Conservation (phyloP, 192 early-diverging fungal species). For the Thamnidium elegans region DNA sequence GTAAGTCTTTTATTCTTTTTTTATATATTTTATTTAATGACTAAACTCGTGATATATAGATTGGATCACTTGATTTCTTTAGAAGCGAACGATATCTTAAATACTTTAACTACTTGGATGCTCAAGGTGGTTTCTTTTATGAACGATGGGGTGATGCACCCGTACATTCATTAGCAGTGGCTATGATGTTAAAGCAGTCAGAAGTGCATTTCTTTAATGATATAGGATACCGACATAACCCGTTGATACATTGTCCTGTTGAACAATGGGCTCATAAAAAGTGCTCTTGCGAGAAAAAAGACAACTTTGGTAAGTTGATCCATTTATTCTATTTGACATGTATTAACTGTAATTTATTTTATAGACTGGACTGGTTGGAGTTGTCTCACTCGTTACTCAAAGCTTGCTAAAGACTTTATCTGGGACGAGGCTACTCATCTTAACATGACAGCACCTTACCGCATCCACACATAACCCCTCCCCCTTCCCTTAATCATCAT, state of each 20-base stretch:
- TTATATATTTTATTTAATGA: slow-evolving; percentile 67
- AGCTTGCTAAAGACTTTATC: slow-evolving; percentile 5
- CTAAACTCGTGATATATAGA: slow-evolving; percentile 44
- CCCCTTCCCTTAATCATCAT: too few relatives aligned
- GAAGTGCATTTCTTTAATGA: slow-evolving; percentile 39
- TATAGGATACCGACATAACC: slow-evolving; percentile 31
- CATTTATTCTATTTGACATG: background rate
- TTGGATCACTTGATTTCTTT: slow-evolving; percentile 57
- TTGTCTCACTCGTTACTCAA: slow-evolving; percentile 10
- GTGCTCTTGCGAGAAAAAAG: slow-evolving; percentile 21
- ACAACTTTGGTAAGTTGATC: slow-evolving; percentile 30
- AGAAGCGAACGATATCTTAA: slow-evolving; percentile 48
- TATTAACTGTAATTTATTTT: background rate
- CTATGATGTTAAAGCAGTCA: slow-evolving; percentile 18
- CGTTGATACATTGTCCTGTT: slow-evolving; percentile 30
- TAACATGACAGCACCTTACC: slow-evolving; percentile 11
- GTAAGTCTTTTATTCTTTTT: slow-evolving; percentile 58
- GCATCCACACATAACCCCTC: too few relatives aligned
- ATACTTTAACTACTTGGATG: slow-evolving; percentile 61
- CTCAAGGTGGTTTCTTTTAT: slow-evolving; percentile 75
- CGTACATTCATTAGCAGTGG: slow-evolving; percentile 34
- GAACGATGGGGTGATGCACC: slow-evolving; percentile 50
- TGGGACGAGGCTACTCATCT: slow-evolving; percentile 9
- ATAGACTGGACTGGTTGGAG: slow-evolving; percentile 25
- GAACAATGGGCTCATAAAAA: slow-evolving; percentile 12